Conservation (phyloP, 2,329 filamentous ascomycete species). For the Cryphonectria naterciae region DNA sequence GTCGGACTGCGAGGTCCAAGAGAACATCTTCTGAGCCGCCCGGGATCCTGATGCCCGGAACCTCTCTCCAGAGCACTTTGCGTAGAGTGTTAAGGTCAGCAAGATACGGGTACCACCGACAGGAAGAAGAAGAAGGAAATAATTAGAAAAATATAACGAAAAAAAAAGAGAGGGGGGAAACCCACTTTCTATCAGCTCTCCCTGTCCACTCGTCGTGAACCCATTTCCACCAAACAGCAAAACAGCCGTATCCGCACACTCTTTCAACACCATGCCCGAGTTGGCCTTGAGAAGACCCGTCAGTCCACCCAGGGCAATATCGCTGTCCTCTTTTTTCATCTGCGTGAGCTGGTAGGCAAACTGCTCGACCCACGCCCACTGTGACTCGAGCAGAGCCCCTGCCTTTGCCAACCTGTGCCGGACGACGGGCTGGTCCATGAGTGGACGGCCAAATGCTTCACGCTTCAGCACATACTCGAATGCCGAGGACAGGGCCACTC, state of each 20-base stretch:
- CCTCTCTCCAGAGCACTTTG: constrained; percentile 64
- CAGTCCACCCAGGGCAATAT: constrained; percentile 69
- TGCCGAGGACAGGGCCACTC: constrained; percentile 42
- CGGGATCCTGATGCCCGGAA: constrained; percentile 64
- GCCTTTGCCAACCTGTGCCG: constrained; percentile 73
- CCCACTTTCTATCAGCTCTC: constrained; percentile 71
- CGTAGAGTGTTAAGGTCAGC: not conserved
- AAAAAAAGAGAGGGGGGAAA: constrained; percentile 32
- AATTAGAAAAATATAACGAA: not conserved
- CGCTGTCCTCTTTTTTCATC: constrained; percentile 63
- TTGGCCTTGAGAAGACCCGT: constrained; percentile 76
- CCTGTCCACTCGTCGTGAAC: constrained; percentile 70
- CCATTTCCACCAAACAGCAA: constrained; percentile 76
- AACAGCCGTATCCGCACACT: constrained; percentile 71
- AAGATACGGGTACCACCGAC: no score
- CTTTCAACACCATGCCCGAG: constrained; percentile 70
- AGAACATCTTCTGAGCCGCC: constrained; percentile 76
- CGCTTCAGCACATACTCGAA: constrained; percentile 45
- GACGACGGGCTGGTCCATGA: constrained; percentile 77
- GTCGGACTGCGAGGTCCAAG: constrained; percentile 69
- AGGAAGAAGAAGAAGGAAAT: not conserved
- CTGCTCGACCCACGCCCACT: constrained; percentile 74
- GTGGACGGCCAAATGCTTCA: constrained; percentile 48
- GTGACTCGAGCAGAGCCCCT: constrained; percentile 68
- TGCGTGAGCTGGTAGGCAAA: constrained; percentile 71